Conservation (phyloP, 805 yeast genomes). For the Yamadazyma ubonensis region DNA sequence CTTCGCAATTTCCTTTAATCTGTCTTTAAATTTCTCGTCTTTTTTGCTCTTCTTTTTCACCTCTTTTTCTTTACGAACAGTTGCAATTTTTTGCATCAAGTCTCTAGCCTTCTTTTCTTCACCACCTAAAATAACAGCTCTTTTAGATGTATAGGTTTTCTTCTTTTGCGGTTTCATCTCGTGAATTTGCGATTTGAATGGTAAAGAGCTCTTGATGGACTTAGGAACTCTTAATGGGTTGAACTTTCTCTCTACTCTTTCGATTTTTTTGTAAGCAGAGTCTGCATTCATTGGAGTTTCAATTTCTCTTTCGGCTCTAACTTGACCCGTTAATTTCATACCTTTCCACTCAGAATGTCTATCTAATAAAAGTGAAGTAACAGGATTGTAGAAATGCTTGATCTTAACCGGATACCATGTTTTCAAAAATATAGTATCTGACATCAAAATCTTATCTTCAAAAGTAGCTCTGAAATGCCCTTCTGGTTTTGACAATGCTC, state of each 20-base stretch:
- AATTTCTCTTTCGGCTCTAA: constrained; percentile 71
- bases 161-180: constrained; percentile 86
- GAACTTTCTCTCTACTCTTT: constrained; percentile 80
- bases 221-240: constrained; percentile 86
- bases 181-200: constrained; percentile 89
- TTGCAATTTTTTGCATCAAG: constrained; percentile 80
- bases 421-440: constrained; percentile 84
- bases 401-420: constrained; percentile 97
- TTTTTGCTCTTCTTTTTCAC: constrained; percentile 72
- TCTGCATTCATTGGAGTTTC: constrained; percentile 59
- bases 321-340: constrained; percentile 92
- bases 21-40: constrained; percentile 69
- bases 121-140: constrained; percentile 91
- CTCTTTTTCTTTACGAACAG: constrained; percentile 83
- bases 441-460: constrained; percentile 90
- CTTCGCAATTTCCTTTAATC: constrained; percentile 74
- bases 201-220: constrained; percentile 70
- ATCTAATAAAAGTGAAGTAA: constrained; percentile 76
- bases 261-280: constrained; percentile 65
- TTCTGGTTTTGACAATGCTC: constrained; percentile 91
- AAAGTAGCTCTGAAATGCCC: constrained; percentile 96
- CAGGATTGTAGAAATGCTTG: constrained; percentile 92
- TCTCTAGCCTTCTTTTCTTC: constrained; percentile 93
- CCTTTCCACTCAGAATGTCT: constrained; percentile 92
- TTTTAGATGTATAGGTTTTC: constrained; percentile 74